Conservation (phyloP, 345 rosid genomes). For the Eucalyptus shirleyi region DNA sequence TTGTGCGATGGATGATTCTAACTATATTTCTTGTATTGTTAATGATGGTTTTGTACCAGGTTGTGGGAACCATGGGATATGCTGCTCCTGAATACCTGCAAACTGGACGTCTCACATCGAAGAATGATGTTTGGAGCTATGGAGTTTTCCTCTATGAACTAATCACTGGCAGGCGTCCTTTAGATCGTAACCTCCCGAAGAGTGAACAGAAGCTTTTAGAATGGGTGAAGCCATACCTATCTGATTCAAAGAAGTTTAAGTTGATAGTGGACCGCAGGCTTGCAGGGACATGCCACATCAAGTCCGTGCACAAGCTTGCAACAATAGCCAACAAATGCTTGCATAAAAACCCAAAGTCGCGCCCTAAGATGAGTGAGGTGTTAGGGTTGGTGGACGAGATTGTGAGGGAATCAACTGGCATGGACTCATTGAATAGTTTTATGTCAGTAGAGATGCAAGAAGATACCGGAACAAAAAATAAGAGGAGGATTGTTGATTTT, state of each 20-base stretch:
- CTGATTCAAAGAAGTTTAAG: slow-evolving; percentile 43
- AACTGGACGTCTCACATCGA: slow-evolving; percentile 73
- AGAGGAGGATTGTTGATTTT: neutral
- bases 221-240: slow-evolving; percentile 72
- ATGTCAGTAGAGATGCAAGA: neutral
- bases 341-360: slow-evolving; percentile 53
- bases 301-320: slow-evolving; percentile 51
- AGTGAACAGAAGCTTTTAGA: slow-evolving; percentile 77
- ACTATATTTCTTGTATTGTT: neutral
- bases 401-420: slow-evolving; percentile 24
- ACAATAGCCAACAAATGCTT: slow-evolving; percentile 67
- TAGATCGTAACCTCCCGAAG: slow-evolving; percentile 72
- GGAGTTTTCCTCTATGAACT: slow-evolving; percentile 94
- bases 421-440: slow-evolving; percentile 17
- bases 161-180: slow-evolving; percentile 75
- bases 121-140: slow-evolving; percentile 88
- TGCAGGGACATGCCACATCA: slow-evolving; percentile 29
- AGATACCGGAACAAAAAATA: neutral
- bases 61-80: slow-evolving; percentile 92
- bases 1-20: neutral
- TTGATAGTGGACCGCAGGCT: slow-evolving; percentile 65
- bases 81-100: slow-evolving; percentile 85
- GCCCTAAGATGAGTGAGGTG: slow-evolving; percentile 94
- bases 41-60: slow-evolving; percentile 23
- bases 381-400: slow-evolving; percentile 51